These are phyloP conservation scores for Aspergillus clavatus DNA, from an alignment of 2,329 filamentous ascomycete genomes.

Conservation along the genomic window DNA sequence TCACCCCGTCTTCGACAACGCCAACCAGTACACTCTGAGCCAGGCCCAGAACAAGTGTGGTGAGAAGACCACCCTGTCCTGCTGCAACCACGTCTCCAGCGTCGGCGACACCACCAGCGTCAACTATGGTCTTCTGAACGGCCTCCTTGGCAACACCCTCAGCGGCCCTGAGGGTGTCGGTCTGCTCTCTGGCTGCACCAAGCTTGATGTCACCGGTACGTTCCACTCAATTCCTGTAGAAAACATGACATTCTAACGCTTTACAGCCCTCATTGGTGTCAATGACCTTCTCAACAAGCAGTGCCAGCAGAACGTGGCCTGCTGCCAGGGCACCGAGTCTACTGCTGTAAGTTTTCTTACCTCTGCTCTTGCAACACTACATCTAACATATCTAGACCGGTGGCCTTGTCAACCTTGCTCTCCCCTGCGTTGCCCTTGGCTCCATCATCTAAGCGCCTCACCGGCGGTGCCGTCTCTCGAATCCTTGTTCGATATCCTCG, in stretches of 20 bases:
- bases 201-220: constrained; percentile 1
- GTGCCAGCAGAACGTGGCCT: constrained; percentile 10
- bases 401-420: constrained; percentile 3
- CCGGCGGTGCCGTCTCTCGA: neutral
- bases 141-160: neutral
- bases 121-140: neutral
- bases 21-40: neutral
- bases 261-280: neutral
- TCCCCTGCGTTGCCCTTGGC: constrained; percentile 6
- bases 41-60: constrained; percentile 5
- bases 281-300: neutral
- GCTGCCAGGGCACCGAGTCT: constrained; percentile 6
- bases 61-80: constrained; percentile 1
- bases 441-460: constrained; percentile 1
- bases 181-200: constrained; percentile 3
- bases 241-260: neutral
- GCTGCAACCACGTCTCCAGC: constrained; percentile 4
- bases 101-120: neutral
- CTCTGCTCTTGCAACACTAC: neutral
- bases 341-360: neutral
- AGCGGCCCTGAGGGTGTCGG: neutral
- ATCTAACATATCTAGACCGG: neutral
- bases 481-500: neutral
- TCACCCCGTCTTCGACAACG: neutral
- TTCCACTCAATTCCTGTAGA: neutral